A percentile compares a stretch with the other conserved stretches of the same genome.
These are phyloP conservation scores for Lasiodiplodia gonubiensis DNA, from an alignment of 2,329 filamentous ascomycete species.

Conservation along the genomic window DNA sequence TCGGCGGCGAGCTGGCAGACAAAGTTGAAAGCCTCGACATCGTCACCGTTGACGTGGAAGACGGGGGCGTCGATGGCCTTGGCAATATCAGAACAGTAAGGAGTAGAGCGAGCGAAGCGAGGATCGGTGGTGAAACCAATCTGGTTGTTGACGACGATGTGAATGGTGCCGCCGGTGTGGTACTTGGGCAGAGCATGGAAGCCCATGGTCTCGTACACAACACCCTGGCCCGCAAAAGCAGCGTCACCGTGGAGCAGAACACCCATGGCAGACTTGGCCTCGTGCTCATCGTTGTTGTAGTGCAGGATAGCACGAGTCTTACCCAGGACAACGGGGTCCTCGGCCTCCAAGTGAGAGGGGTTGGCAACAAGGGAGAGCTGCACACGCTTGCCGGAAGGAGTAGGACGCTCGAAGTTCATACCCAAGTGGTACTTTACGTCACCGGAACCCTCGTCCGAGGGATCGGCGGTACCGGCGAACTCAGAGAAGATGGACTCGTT, in stretches of 20 bases:
- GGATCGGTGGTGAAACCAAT: slow-evolving; percentile 99
- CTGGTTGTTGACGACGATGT: slow-evolving; percentile 99
- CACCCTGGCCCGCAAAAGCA: slow-evolving; percentile 92
- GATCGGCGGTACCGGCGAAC: slow-evolving; percentile 86
- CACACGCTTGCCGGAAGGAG: slow-evolving; percentile 97
- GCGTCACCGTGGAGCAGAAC: slow-evolving; percentile 97
- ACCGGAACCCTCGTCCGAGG: slow-evolving; percentile 93
- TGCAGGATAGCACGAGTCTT: slow-evolving; percentile 98
- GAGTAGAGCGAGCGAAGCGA: slow-evolving; percentile 93
- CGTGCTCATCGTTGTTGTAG: slow-evolving; percentile 96
- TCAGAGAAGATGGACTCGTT: slow-evolving; percentile 99
- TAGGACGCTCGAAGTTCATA: slow-evolving; percentile 99
- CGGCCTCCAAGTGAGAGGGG: slow-evolving; percentile 95
- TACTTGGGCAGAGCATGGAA: slow-evolving; percentile 96
- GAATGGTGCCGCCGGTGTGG: slow-evolving; percentile 95
- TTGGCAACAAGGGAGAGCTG: slow-evolving; percentile 98
- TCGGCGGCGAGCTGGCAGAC: slow-evolving; percentile 96
- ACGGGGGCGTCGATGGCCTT: slow-evolving; percentile 98
- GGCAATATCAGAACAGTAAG: slow-evolving; percentile 98
- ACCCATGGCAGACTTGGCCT: slow-evolving; percentile 89
- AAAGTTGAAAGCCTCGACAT: slow-evolving; percentile 98
- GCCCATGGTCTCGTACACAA: slow-evolving; percentile 98
- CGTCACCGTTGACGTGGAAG: slow-evolving; percentile 98
- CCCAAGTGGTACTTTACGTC: slow-evolving; percentile 99
- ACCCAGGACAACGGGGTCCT: slow-evolving; percentile 95